Evolutionary conservation across 768 basidiomycete genomes (phyloP), one percentile per base, ranked within the genome.

Genomic region (Chalciporus piperatus): DNA sequence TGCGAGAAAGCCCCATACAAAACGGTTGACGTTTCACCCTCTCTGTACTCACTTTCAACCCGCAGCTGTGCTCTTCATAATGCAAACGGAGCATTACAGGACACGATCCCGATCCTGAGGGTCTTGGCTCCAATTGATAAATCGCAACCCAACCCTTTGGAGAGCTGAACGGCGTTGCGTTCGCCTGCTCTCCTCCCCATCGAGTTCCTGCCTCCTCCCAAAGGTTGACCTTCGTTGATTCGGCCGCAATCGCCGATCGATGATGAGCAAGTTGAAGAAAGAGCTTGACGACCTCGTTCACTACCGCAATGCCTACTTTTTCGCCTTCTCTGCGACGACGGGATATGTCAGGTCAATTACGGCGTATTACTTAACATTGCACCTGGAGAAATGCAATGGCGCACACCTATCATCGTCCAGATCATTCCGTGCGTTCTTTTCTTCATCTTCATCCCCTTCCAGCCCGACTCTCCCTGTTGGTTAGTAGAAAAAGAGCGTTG

Each of bases 401-500:
- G 70, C 14, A 53, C 69, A 16, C 69, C 74, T 6, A 58, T 74
- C 38, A 71, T 68, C 28, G 52, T 66, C 22, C 74, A 74, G 52
- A 51, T 72, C n/a, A 64, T 77, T n/a, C 76, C 74, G 0, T 69
- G 72, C 3, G 56, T 65, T 10, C 52, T 76, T 17, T 69, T 76
- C 47, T 57, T 70, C 16, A 0, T 64, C 13, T 54, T 59, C n/a
- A 73, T 75, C 70, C 50, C 62, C 28, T 70, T 69, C 54, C 69
- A 74, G 27, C 68, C 73, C 2, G 74, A 76, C 57, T 75, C 75
- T 1, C 74, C 75, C 12, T 67, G 73, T 2, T 75, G 73, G 72
- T 55, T 76, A 4, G 72, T 70, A 8, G 70, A 73, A 54, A 64
- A 59, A 19, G 66, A 65, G 25, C 59, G 66, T 3, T 68, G 64